Evolutionary conservation across 164 flowering plant genomes (phyloP).

Genomic region (Piper betle): DNA sequence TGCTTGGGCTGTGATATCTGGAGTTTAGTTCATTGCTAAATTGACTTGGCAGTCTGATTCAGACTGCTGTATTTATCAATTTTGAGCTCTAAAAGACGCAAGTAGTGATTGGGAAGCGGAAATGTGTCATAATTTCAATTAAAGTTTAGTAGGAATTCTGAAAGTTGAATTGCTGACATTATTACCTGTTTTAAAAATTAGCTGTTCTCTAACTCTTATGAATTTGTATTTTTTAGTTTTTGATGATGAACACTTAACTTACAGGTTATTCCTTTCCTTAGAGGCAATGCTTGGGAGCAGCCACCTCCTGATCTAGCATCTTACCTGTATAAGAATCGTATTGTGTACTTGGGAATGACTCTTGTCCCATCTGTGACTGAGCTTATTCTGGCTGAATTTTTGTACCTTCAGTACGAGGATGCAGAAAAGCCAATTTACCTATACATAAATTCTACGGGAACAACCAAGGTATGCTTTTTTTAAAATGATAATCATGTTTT

Average conservation of each 20-base stretch:
- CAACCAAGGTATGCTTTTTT: constrained; percentile 83
- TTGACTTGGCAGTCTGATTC: too few species aligned
- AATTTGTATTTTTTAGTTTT: background rate
- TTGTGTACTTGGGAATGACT: constrained; percentile 88
- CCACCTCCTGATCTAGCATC: constrained; percentile 97
- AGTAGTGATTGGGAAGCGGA: too few species aligned
- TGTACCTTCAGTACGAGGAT: constrained; percentile 79
- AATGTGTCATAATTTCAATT: too few species aligned
- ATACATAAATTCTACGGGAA: constrained; percentile 90
- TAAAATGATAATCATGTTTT: background rate
- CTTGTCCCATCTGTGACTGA: constrained; percentile 85
- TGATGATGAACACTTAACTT: background rate
- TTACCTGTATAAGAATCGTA: constrained; percentile 68
- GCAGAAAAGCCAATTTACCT: constrained; percentile 71
- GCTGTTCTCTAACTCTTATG: background rate
- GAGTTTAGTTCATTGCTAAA: too few species aligned
- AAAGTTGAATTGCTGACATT: background rate
- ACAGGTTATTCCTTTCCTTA: constrained; percentile 78
- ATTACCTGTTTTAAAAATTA: background rate
- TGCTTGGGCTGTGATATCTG: too few species aligned
- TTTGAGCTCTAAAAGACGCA: too few species aligned
- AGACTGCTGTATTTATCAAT: too few species aligned
- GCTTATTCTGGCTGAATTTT: constrained; percentile 73
- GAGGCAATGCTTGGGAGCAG: constrained; percentile 79
- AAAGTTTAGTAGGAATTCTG: too few species aligned